Base-by-base conservation (phyloP, 257 asterid species). In the Plantago major region DNA sequence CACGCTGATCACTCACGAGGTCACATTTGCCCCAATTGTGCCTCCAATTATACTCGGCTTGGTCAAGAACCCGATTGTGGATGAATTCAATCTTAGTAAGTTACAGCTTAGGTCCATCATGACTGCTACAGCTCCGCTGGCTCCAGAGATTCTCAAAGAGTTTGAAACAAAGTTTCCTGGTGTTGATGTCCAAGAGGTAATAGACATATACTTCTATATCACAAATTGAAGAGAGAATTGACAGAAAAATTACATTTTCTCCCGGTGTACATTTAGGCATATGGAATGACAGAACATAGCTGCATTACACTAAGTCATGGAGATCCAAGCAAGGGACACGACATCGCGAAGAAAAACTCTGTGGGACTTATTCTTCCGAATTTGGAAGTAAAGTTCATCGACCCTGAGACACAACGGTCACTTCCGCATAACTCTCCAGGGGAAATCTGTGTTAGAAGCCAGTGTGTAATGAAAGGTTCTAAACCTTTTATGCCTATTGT, bases 61-160 rank as follows among this genome's bases (percentile, higher is more conserved):
- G 62, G 98, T 92, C 18, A 92, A 89, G 82, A 86, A 92, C 53
- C 97, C 99, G 1, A 76, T 89, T 0, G 95, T 89, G 3, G 83
- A 89, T 30, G 96, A 89, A 18, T 92, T 84, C 68, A 96, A 92
- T 70, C 87, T 89, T 2, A 68, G 47, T 12, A 86, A 83, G 67
- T 83, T 89, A 49, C 80, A 73, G 69, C 93, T 89, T 43, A 64
- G 55, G 71, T 82, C 98, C 58, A 71, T 88, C 46, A 89, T 92
- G 97, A 86, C 97, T 12, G 98, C 98, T 0, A 97, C 98, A 1
- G 98, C 98, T 8, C 98, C 98, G 10, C 95, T 92, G 7, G 97
- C 96, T 26, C 97, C 97, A 0, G 95, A 92, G 54, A 81, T 86
- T 69, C 84, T 89, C 12, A 75, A 68, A 3, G 97, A 86, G 51